Evolutionary conservation across 495 filamentous ascomycete genomes (phyloP).

Genomic region (Aspergillus heteromorphus): DNA sequence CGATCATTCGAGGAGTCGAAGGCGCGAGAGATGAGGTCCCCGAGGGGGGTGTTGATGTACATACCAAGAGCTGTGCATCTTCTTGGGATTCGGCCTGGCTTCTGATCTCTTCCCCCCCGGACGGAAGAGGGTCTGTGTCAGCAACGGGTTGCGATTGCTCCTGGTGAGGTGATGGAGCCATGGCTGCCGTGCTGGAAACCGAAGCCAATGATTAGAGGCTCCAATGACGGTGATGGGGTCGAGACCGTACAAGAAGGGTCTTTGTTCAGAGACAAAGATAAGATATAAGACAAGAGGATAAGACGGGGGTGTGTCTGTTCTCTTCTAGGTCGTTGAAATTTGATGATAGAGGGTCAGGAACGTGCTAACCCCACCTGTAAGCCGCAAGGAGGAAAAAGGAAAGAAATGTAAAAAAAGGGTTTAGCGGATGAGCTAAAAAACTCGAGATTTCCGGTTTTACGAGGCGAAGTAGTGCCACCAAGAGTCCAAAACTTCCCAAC

Average conservation of each 20-base stretch:
- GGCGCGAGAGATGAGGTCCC: not conserved
- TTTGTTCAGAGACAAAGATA: not conserved
- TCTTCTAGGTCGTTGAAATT: constrained; percentile 8
- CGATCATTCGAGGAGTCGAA: not conserved
- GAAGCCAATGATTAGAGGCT: not conserved
- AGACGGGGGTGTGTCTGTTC: not conserved
- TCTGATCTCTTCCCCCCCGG: constrained; percentile 25
- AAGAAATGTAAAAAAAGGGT: constrained; percentile 6
- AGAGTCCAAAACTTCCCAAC: constrained; percentile 1
- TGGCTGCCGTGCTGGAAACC: not conserved
- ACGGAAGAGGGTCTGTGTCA: constrained; percentile 21
- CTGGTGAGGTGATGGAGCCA: constrained; percentile 7
- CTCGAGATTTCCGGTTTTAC: not conserved
- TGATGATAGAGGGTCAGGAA: constrained; percentile 13
- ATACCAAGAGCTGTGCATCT: constrained; percentile 41
- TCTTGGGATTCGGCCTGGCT: constrained; percentile 30
- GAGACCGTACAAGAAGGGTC: not conserved
- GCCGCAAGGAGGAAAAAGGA: constrained; percentile 4
- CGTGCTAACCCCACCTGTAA: constrained; percentile 11
- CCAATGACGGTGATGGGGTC: not conserved
- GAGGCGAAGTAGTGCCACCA: not conserved
- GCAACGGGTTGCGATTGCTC: constrained; percentile 22
- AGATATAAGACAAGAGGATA: not conserved
- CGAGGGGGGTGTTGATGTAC: constrained; percentile 6
- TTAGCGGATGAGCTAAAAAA: not conserved